Conservation (phyloP, 345 rosid species). For the Psidium guajava region DNA sequence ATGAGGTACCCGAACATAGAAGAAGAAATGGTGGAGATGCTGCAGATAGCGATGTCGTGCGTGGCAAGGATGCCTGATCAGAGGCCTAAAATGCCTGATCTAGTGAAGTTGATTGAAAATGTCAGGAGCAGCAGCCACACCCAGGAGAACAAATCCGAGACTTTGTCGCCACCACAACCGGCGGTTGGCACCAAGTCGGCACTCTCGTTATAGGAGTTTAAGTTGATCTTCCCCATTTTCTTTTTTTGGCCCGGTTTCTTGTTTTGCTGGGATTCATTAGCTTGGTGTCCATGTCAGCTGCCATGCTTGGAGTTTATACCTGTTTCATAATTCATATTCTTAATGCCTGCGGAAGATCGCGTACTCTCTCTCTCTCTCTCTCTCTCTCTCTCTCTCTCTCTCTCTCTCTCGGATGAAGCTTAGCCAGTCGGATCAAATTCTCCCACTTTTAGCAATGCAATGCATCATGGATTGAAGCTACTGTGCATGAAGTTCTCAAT, state of each 20-base stretch:
- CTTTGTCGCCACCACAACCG: background rate
- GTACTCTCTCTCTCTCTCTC: background rate
- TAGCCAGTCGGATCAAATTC: background rate
- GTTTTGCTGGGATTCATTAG: background rate
- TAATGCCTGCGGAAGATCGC: background rate
- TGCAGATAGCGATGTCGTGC: constrained; percentile 77
- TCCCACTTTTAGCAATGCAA: background rate
- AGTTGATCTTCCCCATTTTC: background rate
- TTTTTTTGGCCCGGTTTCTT: background rate
- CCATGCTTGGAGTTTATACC: background rate
- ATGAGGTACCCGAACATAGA: constrained; percentile 82
- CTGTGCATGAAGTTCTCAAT: background rate
- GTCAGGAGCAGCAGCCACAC: constrained; percentile 13
- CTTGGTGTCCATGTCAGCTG: background rate
- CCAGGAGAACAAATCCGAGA: background rate
- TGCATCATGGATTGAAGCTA: background rate
- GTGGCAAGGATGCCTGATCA: constrained; percentile 57
- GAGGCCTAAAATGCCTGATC: constrained; percentile 64
- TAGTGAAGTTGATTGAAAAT: constrained; percentile 56
- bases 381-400: background rate
- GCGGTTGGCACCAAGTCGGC: background rate
- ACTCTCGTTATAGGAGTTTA: background rate
- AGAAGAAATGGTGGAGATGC: constrained; percentile 93
- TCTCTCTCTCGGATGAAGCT: no score
- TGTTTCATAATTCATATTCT: background rate